Evolutionary conservation across 1,139 yeast genomes (phyloP), one percentile per base, ranked within the genome.

Genomic region (Arxiozyma slooffiae): DNA sequence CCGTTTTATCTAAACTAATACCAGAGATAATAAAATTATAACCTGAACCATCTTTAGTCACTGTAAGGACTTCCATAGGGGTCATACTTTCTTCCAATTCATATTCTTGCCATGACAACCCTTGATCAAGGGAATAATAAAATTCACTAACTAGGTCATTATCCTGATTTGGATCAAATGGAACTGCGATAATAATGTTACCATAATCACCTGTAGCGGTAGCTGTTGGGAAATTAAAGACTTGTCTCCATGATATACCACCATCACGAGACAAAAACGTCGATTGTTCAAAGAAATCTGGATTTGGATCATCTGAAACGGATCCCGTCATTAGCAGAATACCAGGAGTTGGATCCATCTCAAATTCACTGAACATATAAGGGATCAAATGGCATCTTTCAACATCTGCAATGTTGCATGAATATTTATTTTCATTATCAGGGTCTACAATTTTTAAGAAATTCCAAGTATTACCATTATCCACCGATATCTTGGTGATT

Each of bases 161-260:
- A 48, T 61, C 66, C 9, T 67, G 54, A 8, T 68, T 60, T 26
- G 67, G 60, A 20, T 57, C 56, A 11, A 61, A 67, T 46, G 65
- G 64, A 7, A 80, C 71, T 2, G 89, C 87, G 1, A 85, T 70
- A 43, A 87, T 76, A 5, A 87, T 66, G 63, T 87, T 87, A 47
- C 96, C 97, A 52, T 79, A 78, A 66, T 88, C 95, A 50, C 94
- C 96, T 68, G 81, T 83, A 0, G 83, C 73, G 57, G 78, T 81
- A 5, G 74, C 61, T 44, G 80, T 72, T 1, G 89, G 80, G 41
- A 72, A 76, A 41, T 79, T 78, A 24, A 81, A 60, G 0, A 81
- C 77, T 52, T 72, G 64, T 41, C 67, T 67, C 96, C 96, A 89
- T 0, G 82, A 70, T 7, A 75, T 66, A 22, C 96, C 96, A 39